Evolutionary conservation across 176 grass and related monocot species (phyloP).

Genomic region (Alloteropsis semialata): DNA sequence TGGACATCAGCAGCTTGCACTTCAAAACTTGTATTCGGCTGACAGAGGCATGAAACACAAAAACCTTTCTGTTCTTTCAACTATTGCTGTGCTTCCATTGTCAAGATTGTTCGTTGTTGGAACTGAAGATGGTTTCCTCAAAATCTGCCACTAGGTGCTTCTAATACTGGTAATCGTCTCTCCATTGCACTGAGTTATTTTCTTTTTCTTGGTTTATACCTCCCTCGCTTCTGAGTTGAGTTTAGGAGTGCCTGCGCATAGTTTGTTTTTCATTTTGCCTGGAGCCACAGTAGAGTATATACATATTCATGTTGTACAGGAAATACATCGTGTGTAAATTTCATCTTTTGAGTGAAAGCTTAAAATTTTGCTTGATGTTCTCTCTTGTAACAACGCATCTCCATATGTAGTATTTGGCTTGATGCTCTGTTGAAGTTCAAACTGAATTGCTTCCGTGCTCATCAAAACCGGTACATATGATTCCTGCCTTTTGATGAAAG

Average conservation of each 20-base stretch:
- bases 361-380: constrained; percentile 1
- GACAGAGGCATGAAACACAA: constrained; percentile 74
- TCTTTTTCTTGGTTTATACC: neutral
- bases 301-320: neutral
- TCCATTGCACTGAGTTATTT: neutral
- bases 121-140: constrained; percentile 92
- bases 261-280: constrained; percentile 11
- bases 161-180: constrained; percentile 18
- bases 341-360: constrained; percentile 6
- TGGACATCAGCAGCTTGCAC: constrained; percentile 61
- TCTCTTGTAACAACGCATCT: neutral
- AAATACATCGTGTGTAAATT: constrained; percentile 19
- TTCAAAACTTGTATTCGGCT: constrained; percentile 65
- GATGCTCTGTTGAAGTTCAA: neutral
- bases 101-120: constrained; percentile 93
- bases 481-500: neutral
- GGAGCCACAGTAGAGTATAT: neutral
- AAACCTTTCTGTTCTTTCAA: constrained; percentile 76
- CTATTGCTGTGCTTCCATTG: constrained; percentile 76
- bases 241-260: neutral
- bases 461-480: neutral
- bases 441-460: neutral
- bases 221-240: neutral
- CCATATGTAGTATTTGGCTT: neutral
- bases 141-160: constrained; percentile 76